Conservation (phyloP, 257 asterid species). For the Nicotiana undulata region DNA sequence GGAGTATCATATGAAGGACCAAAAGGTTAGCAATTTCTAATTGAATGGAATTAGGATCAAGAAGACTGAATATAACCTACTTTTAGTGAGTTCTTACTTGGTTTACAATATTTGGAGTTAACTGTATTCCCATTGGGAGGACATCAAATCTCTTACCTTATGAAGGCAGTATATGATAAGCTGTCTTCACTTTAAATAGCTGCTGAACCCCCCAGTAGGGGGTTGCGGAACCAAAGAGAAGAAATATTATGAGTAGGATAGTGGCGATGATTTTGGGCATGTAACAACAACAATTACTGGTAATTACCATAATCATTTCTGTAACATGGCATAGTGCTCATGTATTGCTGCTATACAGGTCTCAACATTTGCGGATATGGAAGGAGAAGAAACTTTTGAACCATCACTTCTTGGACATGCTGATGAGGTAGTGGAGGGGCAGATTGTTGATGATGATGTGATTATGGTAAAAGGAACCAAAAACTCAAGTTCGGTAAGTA, state of each 20-base stretch:
- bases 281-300: not conserved
- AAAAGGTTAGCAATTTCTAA: not conserved
- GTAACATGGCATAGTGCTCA: not conserved
- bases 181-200: not conserved
- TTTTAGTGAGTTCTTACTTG: not conserved
- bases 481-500: constrained; percentile 60
- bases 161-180: not conserved
- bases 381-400: constrained; percentile 94
- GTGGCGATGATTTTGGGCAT: not conserved
- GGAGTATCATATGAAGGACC: not conserved
- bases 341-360: constrained; percentile 36
- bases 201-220: not conserved
- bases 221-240: not conserved
- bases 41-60: not conserved
- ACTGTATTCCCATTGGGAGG: not conserved
- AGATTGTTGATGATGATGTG: constrained; percentile 84
- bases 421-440: constrained; percentile 91
- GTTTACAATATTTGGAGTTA: not conserved
- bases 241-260: not conserved
- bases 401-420: constrained; percentile 74
- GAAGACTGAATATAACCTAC: not conserved
- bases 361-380: constrained; percentile 92
- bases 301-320: not conserved
- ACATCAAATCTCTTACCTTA: not conserved
- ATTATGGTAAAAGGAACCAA: constrained; percentile 88